These are phyloP conservation scores for Gigaspora rosea DNA, from an alignment of 192 early-diverging fungal species.

Conservation along the genomic window DNA sequence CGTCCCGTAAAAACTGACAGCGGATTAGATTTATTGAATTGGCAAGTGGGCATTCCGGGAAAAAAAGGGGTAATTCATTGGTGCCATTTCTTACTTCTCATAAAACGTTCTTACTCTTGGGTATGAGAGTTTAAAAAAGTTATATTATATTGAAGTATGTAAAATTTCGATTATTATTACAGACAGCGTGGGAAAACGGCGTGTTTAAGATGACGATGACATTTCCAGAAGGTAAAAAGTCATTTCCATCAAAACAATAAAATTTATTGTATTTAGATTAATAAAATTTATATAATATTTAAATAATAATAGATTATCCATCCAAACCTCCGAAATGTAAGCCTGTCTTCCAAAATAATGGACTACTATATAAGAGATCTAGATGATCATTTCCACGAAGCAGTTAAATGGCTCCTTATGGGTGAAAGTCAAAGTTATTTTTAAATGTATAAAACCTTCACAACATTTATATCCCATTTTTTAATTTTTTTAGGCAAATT, in stretches of 20 bases:
- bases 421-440: neutral
- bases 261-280: neutral
- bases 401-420: no score
- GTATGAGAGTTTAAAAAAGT: neutral
- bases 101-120: neutral
- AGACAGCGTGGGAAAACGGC: conserved; percentile 89
- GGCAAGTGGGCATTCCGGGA: conserved; percentile 60
- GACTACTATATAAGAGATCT: neutral
- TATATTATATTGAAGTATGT: neutral
- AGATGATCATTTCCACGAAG: no score
- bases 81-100: neutral
- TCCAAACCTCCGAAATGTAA: conserved; percentile 52
- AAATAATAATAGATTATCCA: conserved; percentile 43
- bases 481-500: conserved; percentile 60
- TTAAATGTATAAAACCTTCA: neutral
- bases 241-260: conserved; percentile 26
- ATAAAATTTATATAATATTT: conserved; percentile 30
- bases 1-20: conserved; percentile 83
- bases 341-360: neutral
- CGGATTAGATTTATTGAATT: conserved; percentile 44
- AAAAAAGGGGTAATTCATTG: conserved; percentile 33
- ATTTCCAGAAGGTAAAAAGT: conserved; percentile 73
- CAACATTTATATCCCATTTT: neutral
- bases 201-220: conserved; percentile 79
- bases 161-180: conserved; percentile 14